Evolutionary conservation across 768 basidiomycete genomes (phyloP).

Genomic region (Thelephora ganbajun): DNA sequence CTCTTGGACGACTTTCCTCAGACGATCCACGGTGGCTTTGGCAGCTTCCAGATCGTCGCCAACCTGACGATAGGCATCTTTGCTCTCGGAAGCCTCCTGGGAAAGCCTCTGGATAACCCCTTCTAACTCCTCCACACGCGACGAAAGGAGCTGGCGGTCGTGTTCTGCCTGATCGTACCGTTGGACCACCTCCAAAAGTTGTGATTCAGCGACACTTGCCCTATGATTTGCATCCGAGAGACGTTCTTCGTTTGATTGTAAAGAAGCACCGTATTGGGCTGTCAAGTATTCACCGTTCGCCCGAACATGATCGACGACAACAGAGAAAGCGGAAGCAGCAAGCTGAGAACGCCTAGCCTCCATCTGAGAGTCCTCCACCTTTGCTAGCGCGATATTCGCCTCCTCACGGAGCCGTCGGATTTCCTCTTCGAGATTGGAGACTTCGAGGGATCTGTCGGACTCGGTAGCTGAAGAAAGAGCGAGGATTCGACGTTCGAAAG

Average conservation of each 20-base stretch:
- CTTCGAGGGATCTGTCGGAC: not conserved
- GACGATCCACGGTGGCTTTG: slow-evolving; percentile 29
- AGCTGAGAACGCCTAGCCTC: not conserved
- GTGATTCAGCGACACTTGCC: slow-evolving; percentile 1
- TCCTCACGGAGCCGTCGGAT: slow-evolving; percentile 7
- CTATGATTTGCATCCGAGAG: slow-evolving; percentile 4
- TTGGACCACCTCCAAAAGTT: slow-evolving; percentile 4
- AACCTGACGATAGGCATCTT: slow-evolving; percentile 10
- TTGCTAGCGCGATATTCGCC: slow-evolving; percentile 8
- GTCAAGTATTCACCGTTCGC: slow-evolving; percentile 5
- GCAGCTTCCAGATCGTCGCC: slow-evolving; percentile 24
- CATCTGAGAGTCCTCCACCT: slow-evolving; percentile 2
- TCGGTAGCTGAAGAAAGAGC: slow-evolving; percentile 6
- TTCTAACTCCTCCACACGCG: slow-evolving; percentile 9
- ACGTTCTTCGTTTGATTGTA: slow-evolving; percentile 5
- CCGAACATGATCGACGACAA: not conserved
- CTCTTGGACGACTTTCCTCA: slow-evolving; percentile 34
- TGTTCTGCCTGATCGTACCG: slow-evolving; percentile 4
- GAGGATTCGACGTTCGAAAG: slow-evolving; percentile 37
- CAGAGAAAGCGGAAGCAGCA: slow-evolving; percentile 2
- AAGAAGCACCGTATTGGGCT: slow-evolving; percentile 1
- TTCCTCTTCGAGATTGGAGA: slow-evolving; percentile 1
- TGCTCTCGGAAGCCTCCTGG: slow-evolving; percentile 9
- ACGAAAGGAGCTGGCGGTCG: slow-evolving; percentile 6
- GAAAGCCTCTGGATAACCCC: slow-evolving; percentile 8